Base-by-base conservation (phyloP, 2,329 filamentous ascomycete genomes). In the Gaeumannomyces sp. region DNA sequence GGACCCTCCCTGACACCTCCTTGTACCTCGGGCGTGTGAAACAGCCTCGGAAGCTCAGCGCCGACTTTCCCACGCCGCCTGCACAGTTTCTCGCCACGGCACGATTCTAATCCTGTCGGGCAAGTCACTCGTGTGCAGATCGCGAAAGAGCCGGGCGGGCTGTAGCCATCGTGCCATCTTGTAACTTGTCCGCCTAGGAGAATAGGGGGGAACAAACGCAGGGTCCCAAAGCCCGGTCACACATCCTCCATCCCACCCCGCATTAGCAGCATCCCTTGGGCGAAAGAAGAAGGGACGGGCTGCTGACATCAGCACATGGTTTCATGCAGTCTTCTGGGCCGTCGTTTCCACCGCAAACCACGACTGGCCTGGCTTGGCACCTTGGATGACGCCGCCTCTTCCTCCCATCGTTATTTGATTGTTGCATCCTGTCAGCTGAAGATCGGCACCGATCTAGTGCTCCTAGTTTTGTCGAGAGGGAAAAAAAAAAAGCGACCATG, bases 231-330 rank as follows among this genome's bases (percentile, higher is more conserved):
- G 11, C 33, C 33, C 33, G 33, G 4, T 8, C 33, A 35, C 19
- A n/a, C 45, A 53, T n/a, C 19, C 45, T 53, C 22, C 45, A n/a
- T 16, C 35, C 19, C n/a, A 53, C 45, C 45, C 45, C 45, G 45
- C 45, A 53, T 53, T 53, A n/a, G 45, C 45, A 53, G 19, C 45
- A 19, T 38, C 22, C 8, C 22, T 35, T 35, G 22, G 58, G 60
- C 38, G 27, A 60, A 45, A 38, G 60, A 50, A 63, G 28, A 62
- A 25, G 14, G 64, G 53, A 33, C 28, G 61, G 61, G 57, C 59
- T 60, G 35, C 28, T 38, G 61, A 61, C 63, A 63, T 61, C 38
- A 63, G 64, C 61, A 61, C 60, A 50, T 8, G 22, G 33, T 62
- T 22, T 61, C 35, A 13, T 61, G 45, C 45, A n/a, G 45, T 1